These are phyloP conservation scores for Polysphondylium violaceum DNA, from an alignment of 78 protist genomes.

Conservation along the genomic window DNA sequence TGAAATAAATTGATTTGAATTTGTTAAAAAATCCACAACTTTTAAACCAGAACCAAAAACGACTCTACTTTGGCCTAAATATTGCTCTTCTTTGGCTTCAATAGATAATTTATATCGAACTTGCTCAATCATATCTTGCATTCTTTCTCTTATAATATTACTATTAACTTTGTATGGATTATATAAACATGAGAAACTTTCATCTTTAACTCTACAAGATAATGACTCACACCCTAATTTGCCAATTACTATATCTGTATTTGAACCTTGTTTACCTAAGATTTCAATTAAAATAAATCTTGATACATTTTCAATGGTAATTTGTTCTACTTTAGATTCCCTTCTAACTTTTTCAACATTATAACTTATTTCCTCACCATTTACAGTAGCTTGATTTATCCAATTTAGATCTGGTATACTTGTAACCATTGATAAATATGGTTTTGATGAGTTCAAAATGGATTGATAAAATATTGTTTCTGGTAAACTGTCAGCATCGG, in stretches of 20 bases:
- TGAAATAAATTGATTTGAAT: neutral
- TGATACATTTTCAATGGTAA: neutral
- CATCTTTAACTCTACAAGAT: neutral
- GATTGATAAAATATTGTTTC: neutral
- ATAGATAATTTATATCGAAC: neutral
- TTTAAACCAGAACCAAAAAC: neutral
- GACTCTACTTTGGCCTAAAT: neutral
- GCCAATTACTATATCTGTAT: neutral
- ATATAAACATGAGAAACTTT: neutral
- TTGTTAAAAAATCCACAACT: neutral
- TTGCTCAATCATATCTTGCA: neutral
- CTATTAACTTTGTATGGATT: neutral
- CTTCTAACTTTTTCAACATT: neutral
- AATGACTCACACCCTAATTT: neutral
- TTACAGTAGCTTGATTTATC: neutral
- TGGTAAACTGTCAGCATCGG: neutral
- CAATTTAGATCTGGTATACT: neutral
- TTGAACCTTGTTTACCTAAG: neutral
- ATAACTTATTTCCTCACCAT: neutral
- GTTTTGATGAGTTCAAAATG: neutral
- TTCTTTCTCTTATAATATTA: neutral
- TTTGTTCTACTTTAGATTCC: neutral
- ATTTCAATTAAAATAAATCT: neutral
- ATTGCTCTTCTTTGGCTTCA: neutral
- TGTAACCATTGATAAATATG: neutral